A percentile compares a stretch with the other conserved stretches of the same genome.
These are phyloP conservation scores for Cutaneotrichosporon mucoides DNA, from an alignment of 1,284 basidiomycete genomes.

Conservation along the genomic window DNA sequence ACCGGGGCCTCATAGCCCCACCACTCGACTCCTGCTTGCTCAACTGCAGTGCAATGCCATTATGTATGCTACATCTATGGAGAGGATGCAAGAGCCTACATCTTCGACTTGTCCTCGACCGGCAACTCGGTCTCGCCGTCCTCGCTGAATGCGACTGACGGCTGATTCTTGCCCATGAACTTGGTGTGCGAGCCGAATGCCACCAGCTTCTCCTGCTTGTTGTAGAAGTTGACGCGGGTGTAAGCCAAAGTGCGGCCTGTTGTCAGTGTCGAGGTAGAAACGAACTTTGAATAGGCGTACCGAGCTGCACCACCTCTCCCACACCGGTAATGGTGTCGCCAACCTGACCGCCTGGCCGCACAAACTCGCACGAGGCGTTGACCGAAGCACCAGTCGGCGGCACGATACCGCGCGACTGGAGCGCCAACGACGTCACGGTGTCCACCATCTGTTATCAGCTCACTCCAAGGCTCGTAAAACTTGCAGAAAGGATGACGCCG, in stretches of 20 bases:
- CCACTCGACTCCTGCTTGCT: no score
- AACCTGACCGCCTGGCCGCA: slow-evolving; percentile 41
- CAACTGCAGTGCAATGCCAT: no score
- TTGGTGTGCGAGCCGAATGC: slow-evolving; percentile 49
- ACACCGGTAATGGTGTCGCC: slow-evolving; percentile 37
- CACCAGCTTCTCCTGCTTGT: slow-evolving; percentile 37
- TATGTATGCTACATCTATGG: no score
- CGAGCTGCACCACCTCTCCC: slow-evolving; percentile 44
- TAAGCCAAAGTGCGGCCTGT: slow-evolving; percentile 39
- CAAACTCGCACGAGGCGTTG: slow-evolving; percentile 47
- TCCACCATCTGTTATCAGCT: slow-evolving; percentile 38
- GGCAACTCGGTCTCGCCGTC: slow-evolving; percentile 40
- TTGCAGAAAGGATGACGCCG: slow-evolving; percentile 44
- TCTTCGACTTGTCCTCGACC: slow-evolving; percentile 8
- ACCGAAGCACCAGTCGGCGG: slow-evolving; percentile 46
- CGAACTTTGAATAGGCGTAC: slow-evolving; percentile 18
- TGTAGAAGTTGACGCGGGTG: slow-evolving; percentile 41
- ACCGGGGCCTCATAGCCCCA: no score
- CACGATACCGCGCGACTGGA: slow-evolving; percentile 44
- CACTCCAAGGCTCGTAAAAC: not conserved
- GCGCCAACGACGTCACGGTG: slow-evolving; percentile 45
- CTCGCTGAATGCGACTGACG: slow-evolving; percentile 25
- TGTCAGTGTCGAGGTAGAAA: not conserved
- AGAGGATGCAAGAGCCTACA: not conserved
- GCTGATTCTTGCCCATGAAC: slow-evolving; percentile 36